A percentile compares a stretch with the other conserved stretches of the same genome.
phyloP scores from a whole-genome alignment of 768 basidiomycete genomes.

The Lactarius pseudohatsudake region DNA sequence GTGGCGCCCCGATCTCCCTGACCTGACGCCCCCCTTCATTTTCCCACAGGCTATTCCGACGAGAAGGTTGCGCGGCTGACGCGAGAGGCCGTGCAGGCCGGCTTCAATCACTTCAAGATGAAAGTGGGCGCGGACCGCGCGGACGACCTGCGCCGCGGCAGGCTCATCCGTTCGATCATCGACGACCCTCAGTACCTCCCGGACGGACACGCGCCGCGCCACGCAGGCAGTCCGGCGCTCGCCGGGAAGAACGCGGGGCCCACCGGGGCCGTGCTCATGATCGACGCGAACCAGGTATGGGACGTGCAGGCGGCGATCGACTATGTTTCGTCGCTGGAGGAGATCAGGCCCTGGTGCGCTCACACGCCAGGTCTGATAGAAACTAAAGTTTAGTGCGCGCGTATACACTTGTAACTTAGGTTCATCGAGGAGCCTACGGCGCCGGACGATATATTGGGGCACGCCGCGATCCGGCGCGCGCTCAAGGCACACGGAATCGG shows the following conservation, averaged over 20 bases:
- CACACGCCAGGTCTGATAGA: not conserved
- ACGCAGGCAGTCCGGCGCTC: conserved; percentile 61
- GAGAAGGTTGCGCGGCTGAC: conserved; percentile 89
- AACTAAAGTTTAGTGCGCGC: not conserved
- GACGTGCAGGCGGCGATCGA: conserved; percentile 92
- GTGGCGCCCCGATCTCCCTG: not conserved
- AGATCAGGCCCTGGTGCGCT: conserved; percentile 81
- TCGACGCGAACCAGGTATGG: conserved; percentile 97
- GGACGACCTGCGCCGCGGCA: conserved; percentile 83
- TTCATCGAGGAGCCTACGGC: conserved; percentile 96
- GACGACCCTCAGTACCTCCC: conserved; percentile 88
- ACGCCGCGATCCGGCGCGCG: conserved; percentile 74
- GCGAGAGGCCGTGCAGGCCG: conserved; percentile 76
- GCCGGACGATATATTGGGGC: conserved; percentile 86
- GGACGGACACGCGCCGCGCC: conserved; percentile 51
- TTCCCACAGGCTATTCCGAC: conserved; percentile 71
- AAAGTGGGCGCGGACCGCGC: conserved; percentile 88
- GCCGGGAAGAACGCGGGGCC: conserved; percentile 92
- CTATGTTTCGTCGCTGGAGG: conserved; percentile 76
- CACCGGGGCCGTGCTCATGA: conserved; percentile 93
- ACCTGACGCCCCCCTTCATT: not conserved
- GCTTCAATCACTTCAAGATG: conserved; percentile 99
- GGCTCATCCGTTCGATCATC: conserved; percentile 90
- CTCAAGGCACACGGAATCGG: conserved; percentile 80
- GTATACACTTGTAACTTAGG: conserved; percentile 34